These are phyloP conservation scores for Pseudopyricularia javanii DNA, from an alignment of 2,329 filamentous ascomycete species.

Conservation along the genomic window DNA sequence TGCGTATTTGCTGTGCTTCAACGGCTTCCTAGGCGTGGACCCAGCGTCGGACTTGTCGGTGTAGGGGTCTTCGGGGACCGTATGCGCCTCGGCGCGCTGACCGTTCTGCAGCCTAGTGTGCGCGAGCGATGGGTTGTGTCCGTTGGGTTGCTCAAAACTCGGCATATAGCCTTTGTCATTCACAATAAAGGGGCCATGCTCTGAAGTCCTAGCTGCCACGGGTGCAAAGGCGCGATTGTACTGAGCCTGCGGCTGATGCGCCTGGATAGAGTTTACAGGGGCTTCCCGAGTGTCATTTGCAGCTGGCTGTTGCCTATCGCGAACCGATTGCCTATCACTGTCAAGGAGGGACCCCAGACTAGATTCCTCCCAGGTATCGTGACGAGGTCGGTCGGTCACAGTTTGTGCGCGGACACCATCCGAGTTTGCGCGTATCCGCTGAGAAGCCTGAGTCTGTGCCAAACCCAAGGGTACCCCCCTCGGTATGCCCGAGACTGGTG, in stretches of 20 bases:
- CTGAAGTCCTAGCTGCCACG: neutral
- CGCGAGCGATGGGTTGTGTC: conserved; percentile 9
- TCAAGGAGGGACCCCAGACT: conserved; percentile 20
- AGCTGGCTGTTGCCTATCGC: neutral
- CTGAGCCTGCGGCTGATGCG: neutral
- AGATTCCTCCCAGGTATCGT: conserved; percentile 22
- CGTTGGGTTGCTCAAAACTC: conserved; percentile 13
- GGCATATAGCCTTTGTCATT: conserved; percentile 24
- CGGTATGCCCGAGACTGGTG: conserved; percentile 8
- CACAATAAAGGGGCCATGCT: conserved; percentile 17
- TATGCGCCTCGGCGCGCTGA: conserved; percentile 9
- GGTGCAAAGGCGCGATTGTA: conserved; percentile 9
- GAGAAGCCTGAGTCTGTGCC: conserved; percentile 3
- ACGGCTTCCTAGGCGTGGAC: conserved; percentile 13
- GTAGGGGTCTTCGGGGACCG: conserved; percentile 12
- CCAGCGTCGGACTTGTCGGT: conserved; percentile 13
- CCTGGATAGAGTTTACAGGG: neutral
- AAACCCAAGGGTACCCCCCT: neutral
- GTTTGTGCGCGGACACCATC: conserved; percentile 9
- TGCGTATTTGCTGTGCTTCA: conserved; percentile 21
- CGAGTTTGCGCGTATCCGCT: conserved; percentile 10
- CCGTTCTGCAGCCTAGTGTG: conserved; percentile 8
- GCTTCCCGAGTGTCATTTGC: neutral
- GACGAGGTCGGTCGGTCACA: conserved; percentile 8
- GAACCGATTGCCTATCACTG: neutral